These are phyloP conservation scores for Lodderomyces oxycetoniae DNA, from an alignment of 1,139 yeast species.

Conservation along the genomic window DNA sequence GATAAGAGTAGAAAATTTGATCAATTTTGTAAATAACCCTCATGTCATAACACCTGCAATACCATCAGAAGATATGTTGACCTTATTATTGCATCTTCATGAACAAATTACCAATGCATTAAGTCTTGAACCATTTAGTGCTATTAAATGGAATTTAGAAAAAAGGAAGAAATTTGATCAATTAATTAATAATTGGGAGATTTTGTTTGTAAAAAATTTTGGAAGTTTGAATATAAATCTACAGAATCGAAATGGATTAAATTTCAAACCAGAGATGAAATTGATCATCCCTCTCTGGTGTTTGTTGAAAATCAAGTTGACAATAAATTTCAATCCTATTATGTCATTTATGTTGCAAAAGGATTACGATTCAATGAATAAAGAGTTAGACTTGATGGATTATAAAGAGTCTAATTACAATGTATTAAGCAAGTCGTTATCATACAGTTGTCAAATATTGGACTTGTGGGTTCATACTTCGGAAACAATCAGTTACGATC, in stretches of 20 bases:
- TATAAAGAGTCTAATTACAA: slow-evolving; percentile 46
- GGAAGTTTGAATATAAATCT: slow-evolving; percentile 54
- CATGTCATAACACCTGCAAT: slow-evolving; percentile 15
- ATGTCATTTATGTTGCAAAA: slow-evolving; percentile 54
- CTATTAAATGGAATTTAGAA: slow-evolving; percentile 55
- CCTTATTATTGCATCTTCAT: slow-evolving; percentile 67
- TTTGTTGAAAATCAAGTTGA: slow-evolving; percentile 59
- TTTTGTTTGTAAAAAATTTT: slow-evolving; percentile 52
- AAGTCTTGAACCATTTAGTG: slow-evolving; percentile 22
- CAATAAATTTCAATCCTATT: slow-evolving; percentile 54
- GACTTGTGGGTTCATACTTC: slow-evolving; percentile 68
- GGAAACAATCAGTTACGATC: slow-evolving; percentile 50
- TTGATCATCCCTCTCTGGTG: slow-evolving; percentile 60
- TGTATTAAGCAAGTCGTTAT: slow-evolving; percentile 54
- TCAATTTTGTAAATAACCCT: slow-evolving; percentile 27
- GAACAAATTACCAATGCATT: slow-evolving; percentile 60
- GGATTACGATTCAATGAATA: slow-evolving; percentile 64
- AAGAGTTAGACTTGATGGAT: slow-evolving; percentile 32
- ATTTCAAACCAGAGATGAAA: slow-evolving; percentile 52
- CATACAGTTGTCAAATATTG: slow-evolving; percentile 53
- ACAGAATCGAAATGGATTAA: slow-evolving; percentile 47
- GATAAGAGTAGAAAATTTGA: slow-evolving; percentile 43
- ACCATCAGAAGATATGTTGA: slow-evolving; percentile 55
- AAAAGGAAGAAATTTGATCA: slow-evolving; percentile 52
- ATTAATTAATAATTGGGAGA: slow-evolving; percentile 62